Base-by-base conservation (phyloP, 768 basidiomycete genomes). In the Chiua virens region DNA sequence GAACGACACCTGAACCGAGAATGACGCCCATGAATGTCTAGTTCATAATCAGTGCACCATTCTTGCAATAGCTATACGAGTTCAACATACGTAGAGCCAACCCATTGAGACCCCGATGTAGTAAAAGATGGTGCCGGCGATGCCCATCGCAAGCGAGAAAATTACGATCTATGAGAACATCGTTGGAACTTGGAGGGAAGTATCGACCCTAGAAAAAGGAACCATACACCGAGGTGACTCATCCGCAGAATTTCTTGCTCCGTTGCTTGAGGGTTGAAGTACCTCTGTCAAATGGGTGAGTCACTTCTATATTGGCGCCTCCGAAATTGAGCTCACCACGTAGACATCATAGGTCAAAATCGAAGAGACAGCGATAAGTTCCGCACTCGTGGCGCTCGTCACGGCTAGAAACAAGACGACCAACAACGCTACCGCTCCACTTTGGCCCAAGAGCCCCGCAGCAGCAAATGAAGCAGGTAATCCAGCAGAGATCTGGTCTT, bases 41-140 rank as follows among this genome's bases (percentile, higher is more conserved):
- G 14, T 25, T 6, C 42, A 43, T 8, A 27, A n/a, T 11, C 37
- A 22, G 14, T 21, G 21, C 32, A 23, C 23, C 28, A n/a, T 43
- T 22, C 3, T 25, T 3, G 23, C 17, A 18, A 30, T 14, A 20
- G 11, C 5, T 23, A 37, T n/a, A n/a, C 21, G 30, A 5, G 8
- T 40, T 8, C 35, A 21, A 76, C 86, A 44, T 57, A 90, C 87
- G 58, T 94, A 94, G 49, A 95, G 83, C 90, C 92, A 95, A 20
- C 92, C 92, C 87, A 95, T 87, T 22, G 87, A 90, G 23, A 95
- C 85, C 8, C 92, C 92, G 56, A 94, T 92, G 66, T 88, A 93
- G 71, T 75, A 91, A 76, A 96, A 96, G 45, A 92, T 86, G 27
- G 88, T 67, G 0, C 92, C 92, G 0, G 87, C 85, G n/a, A 92